Evolutionary conservation across 2,329 filamentous ascomycete genomes (phyloP).

Genomic region (Clarireedia homoeocarpa): DNA sequence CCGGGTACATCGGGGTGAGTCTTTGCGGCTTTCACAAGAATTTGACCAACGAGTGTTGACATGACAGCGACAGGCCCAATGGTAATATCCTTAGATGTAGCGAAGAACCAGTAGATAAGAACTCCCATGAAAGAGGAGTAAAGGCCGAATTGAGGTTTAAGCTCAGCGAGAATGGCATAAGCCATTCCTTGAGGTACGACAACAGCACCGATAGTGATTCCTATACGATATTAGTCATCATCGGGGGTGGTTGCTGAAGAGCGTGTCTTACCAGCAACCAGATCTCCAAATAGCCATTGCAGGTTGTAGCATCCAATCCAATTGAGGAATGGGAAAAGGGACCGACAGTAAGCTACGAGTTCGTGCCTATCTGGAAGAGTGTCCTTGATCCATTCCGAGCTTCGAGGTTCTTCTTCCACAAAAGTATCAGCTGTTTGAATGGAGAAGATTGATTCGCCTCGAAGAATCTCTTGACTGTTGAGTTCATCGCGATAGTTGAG

Average conservation of each 20-base stretch:
- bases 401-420: conserved; percentile 72
- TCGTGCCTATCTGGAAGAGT: conserved; percentile 52
- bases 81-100: conserved; percentile 96
- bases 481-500: conserved; percentile 58
- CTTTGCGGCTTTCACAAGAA: conserved; percentile 57
- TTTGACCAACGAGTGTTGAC: conserved; percentile 80
- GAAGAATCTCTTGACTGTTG: conserved; percentile 49
- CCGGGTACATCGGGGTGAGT: conserved; percentile 48
- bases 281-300: conserved; percentile 81
- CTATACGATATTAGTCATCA: conserved; percentile 28
- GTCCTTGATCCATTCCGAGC: conserved; percentile 61
- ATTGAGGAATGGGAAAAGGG: conserved; percentile 78
- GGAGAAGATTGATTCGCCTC: conserved; percentile 75
- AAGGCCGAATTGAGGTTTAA: conserved; percentile 77
- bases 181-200: conserved; percentile 98
- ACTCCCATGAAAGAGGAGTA: conserved; percentile 97
- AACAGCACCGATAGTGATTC: conserved; percentile 63
- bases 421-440: conserved; percentile 67
- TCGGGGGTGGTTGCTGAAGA: neutral
- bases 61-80: conserved; percentile 97
- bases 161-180: conserved; percentile 74
- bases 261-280: conserved; percentile 65
- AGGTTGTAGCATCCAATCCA: conserved; percentile 88
- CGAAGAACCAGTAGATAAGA: conserved; percentile 93
- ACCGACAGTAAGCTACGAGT: conserved; percentile 52